A percentile compares a stretch with the other conserved stretches of the same genome.
phyloP scores from a whole-genome alignment of 2,329 filamentous ascomycete species.

The Dryadomyces quercivorus region DNA sequence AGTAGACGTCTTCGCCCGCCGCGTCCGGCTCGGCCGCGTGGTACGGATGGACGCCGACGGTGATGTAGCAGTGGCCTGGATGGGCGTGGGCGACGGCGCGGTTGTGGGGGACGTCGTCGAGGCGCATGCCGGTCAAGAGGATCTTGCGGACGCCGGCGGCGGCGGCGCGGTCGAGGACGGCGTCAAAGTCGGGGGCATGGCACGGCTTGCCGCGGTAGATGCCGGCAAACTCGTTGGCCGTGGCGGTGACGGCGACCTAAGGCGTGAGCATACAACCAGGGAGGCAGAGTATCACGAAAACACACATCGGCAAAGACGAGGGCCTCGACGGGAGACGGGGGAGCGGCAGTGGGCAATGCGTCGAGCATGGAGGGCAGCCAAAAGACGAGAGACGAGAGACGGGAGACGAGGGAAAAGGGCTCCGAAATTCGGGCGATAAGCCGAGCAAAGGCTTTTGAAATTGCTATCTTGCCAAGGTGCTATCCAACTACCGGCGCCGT shows the following conservation, averaged over 20 bases:
- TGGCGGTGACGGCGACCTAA: conserved; percentile 22
- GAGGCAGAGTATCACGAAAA: no score
- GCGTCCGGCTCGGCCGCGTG: conserved; percentile 30
- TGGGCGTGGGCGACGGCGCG: conserved; percentile 13
- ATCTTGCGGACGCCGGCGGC: conserved; percentile 29
- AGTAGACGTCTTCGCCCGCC: conserved; percentile 2
- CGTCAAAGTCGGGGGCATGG: conserved; percentile 30
- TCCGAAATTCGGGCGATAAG: no score
- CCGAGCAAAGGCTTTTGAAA: no score
- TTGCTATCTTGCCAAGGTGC: no score
- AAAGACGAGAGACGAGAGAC: no score
- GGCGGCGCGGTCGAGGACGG: conserved; percentile 27
- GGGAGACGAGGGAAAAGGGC: no score
- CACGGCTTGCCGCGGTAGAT: conserved; percentile 36
- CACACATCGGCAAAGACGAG: neutral
- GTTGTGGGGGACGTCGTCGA: conserved; percentile 18
- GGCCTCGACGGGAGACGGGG: neutral
- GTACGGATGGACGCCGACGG: conserved; percentile 38
- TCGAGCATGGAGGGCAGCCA: neutral
- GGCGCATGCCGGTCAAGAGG: conserved; percentile 26
- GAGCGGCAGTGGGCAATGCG: neutral
- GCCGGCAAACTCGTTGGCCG: conserved; percentile 33
- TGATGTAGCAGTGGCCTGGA: conserved; percentile 25
- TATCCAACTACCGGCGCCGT: no score
- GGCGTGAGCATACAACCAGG: neutral